A percentile compares a stretch with the other conserved stretches of the same genome.
These are phyloP conservation scores for Crithidia sp. DNA, from an alignment of 208 protist genomes.

Conservation along the genomic window DNA sequence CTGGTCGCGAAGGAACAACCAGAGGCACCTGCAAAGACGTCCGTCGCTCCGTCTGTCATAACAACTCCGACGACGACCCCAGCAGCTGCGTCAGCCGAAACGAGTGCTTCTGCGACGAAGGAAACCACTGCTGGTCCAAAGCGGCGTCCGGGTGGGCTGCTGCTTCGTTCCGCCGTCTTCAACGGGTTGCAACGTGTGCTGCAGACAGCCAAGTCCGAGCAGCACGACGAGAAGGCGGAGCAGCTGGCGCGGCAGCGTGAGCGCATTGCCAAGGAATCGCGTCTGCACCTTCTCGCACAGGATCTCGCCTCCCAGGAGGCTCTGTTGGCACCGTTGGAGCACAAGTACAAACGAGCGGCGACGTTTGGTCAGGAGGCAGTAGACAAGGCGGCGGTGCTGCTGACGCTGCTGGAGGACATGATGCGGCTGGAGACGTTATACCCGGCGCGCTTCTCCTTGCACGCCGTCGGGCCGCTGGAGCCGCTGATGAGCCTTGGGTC, in stretches of 20 bases:
- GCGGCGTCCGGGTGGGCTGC: constrained; percentile 18
- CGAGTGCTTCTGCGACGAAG: constrained; percentile 3
- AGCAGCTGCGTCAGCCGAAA: not conserved
- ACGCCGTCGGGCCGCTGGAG: constrained; percentile 34
- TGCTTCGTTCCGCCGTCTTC: constrained; percentile 65
- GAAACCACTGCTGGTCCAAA: constrained; percentile 20
- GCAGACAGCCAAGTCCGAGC: constrained; percentile 58
- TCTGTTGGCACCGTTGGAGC: constrained; percentile 49
- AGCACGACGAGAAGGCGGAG: constrained; percentile 42
- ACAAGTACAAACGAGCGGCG: constrained; percentile 48
- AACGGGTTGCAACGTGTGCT: constrained; percentile 74
- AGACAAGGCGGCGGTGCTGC: constrained; percentile 20
- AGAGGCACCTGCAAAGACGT: not conserved
- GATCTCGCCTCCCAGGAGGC: constrained; percentile 61
- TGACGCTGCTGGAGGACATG: constrained; percentile 68
- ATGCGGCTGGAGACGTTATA: constrained; percentile 65
- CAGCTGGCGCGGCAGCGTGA: constrained; percentile 58
- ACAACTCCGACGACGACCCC: not conserved
- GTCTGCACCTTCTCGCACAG: constrained; percentile 56
- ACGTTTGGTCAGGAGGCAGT: constrained; percentile 36
- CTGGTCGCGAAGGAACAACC: constrained; percentile 15
- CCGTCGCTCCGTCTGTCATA: not conserved
- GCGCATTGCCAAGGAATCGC: constrained; percentile 64
- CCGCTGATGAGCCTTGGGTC: constrained; percentile 3
- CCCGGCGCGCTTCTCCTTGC: constrained; percentile 68